phyloP scores from a whole-genome alignment of 225 moss, liverwort and hornwort genomes.

The Sphagnum contortum region DNA sequence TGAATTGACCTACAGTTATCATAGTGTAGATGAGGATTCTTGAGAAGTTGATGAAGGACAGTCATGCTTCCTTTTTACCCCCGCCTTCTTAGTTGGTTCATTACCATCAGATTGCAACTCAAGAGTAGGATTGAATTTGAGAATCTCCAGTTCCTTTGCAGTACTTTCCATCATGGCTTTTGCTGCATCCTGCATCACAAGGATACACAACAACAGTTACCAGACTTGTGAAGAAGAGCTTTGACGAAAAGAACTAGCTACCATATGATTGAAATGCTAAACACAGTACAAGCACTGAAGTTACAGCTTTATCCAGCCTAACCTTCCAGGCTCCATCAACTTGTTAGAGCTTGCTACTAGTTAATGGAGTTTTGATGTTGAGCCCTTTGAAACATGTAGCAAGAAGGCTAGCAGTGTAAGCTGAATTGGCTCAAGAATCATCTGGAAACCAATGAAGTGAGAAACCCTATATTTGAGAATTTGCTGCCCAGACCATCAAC shows the following conservation, averaged over 20 bases:
- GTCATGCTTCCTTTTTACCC: conserved; percentile 12
- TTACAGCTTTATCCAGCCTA: too few species aligned
- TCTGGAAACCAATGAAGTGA: not conserved
- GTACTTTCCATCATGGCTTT: conserved; percentile 21
- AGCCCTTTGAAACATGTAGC: too few species aligned
- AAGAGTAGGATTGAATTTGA: conserved; percentile 38
- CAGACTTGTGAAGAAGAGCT: conserved; percentile 6
- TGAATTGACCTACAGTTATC: too few species aligned
- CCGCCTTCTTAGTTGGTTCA: conserved; percentile 1
- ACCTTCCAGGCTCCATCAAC: not conserved
- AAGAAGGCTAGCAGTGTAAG: not conserved
- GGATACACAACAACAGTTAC: not conserved
- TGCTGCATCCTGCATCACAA: conserved; percentile 25
- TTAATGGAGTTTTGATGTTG: not conserved
- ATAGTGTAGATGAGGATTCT: too few species aligned
- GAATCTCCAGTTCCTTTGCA: conserved; percentile 24
- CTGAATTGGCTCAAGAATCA: not conserved
- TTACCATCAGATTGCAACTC: conserved; percentile 2
- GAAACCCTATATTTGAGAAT: not conserved
- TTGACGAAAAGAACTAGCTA: conserved; percentile 10
- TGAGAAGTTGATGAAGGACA: too few species aligned
- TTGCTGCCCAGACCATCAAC: not conserved
- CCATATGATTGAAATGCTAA: conserved; percentile 3
- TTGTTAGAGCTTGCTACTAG: not conserved
- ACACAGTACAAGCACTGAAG: not conserved